Conservation (phyloP, 306 rosid genomes). For the Vigna nakashimae region DNA sequence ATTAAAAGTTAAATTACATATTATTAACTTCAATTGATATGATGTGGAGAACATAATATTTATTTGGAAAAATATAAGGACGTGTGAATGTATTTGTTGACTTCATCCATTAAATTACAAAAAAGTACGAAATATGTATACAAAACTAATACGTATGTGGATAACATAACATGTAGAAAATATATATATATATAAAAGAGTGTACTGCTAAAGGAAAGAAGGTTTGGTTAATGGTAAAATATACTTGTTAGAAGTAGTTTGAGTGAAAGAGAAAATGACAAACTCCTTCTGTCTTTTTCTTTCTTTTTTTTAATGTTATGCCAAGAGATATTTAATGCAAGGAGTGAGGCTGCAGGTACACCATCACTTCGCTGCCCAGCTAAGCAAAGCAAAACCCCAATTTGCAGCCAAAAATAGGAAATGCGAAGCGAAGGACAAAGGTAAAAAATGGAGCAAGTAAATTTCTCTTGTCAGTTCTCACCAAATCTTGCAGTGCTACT, state of each 20-base stretch:
- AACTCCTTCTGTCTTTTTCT: neutral
- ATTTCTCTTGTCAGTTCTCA: neutral
- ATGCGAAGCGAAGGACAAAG: neutral
- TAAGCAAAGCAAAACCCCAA: neutral
- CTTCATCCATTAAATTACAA: neutral
- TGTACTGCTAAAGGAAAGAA: neutral
- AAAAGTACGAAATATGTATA: neutral
- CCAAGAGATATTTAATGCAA: constrained; percentile 2
- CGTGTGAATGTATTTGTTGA: neutral
- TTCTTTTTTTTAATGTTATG: neutral
- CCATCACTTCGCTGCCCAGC: neutral
- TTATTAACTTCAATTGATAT: neutral
- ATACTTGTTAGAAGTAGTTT: neutral
- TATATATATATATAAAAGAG: neutral
- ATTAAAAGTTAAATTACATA: neutral
- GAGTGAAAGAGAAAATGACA: neutral
- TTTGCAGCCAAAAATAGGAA: neutral
- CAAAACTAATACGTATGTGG: neutral
- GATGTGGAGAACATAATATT: neutral
- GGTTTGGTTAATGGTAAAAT: neutral
- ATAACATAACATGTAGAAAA: neutral
- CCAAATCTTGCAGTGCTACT: neutral
- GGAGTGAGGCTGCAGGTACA: neutral
- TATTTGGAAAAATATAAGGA: neutral
- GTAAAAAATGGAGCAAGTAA: neutral